Base-by-base conservation (phyloP, 352 stramenopile species). In the Phytophthora sp. region DNA sequence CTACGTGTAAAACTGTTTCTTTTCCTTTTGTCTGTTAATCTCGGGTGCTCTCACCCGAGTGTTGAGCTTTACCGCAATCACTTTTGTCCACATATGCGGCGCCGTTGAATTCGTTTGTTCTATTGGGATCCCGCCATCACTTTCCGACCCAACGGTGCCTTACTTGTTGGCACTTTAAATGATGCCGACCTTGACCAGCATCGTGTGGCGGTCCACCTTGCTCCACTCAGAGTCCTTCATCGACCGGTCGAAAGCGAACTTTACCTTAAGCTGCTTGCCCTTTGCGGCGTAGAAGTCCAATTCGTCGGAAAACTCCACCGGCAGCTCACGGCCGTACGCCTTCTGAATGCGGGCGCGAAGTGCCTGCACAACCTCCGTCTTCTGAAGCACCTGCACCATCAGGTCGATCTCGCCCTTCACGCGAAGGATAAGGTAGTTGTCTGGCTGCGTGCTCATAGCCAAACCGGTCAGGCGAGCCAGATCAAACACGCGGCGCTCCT, bases 361-460 rank as follows among this genome's bases (percentile, higher is more conserved):
- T n/a, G 79, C 72, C 57, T 87, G 77, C 39, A 93, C 84, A 27
- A 95, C 65, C 57, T 95, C 86, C 12, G 79, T 95, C 77, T 95
- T 95, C 54, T 95, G 84, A 35, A 84, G 64, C 28, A 84, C 74
- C 20, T 84, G 69, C 23, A 91, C 64, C 49, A 93, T 81, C 41
- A 95, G 54, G 51, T 93, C 86, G 13, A 82, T 77, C 62, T 93
- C 84, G 35, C 75, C 77, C 69, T 92, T 87, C 24, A 92, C 79
- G 44, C 87, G 83, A 13, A 95, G 37, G 34, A 93, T 69, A 30
- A 95, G 53, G 59, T 92, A 95, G 69, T 93, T 89, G 65, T 95
- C 87, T 8, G 85, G 81, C 58, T 90, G 74, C 45, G 81, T 83
- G 50, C 82, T 92, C 81, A 95, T 86, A 12, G 82, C 72, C 32